Base-by-base conservation (phyloP, 2,329 filamentous ascomycete species). In the Fusarium pseudocircinatum region DNA sequence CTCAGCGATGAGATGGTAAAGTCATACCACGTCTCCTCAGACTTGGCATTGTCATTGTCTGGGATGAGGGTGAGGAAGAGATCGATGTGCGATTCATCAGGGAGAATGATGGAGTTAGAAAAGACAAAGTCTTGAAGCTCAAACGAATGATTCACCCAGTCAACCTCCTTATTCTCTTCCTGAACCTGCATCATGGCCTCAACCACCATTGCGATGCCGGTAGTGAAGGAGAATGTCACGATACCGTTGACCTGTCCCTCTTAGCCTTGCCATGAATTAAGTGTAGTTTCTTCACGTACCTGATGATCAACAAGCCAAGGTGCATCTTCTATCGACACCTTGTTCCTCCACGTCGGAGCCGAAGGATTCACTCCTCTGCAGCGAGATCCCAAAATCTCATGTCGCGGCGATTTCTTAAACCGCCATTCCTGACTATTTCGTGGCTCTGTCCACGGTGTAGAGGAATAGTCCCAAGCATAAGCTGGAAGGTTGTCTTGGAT, bases 261-360 rank as follows among this genome's bases (percentile, higher is more conserved):
- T 75, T 24, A 75, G 74, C 12, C 4, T 20, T 66, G 4, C 18
- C 9, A 8, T 12, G 1, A 40, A 7, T 7, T 32, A 36, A 12
- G 37, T 32, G 32, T 2, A 4, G 7, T 20, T 7, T 60, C 13
- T 36, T 44, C 13, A 26, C 61, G 4, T 74, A 76, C 74, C 71
- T 76, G 74, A 56, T 76, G 74, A 54, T 76, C 74, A 32, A 76
- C 74, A 8, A 76, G 74, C 74, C 74, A 76, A 59, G 74, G 74
- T 10, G 69, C 74, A 63, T 76, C 74, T 53, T 76, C 74, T 15
- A 76, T 66, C 6, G 74, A 76, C n/a, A 76, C 72, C 61, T 67
- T 76, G 39, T 76, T 76, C 59, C 74, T 75, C 74, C 74, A 76
- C 16, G 74, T 75, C 14, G 74, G 74, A 46, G 74, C 74, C n/a